Percentiles rank a stretch among this genome's conserved stretches.
These are phyloP conservation scores for Colletotrichum cordylinicola DNA, from an alignment of 2,329 filamentous ascomycete genomes.

Conservation along the genomic window DNA sequence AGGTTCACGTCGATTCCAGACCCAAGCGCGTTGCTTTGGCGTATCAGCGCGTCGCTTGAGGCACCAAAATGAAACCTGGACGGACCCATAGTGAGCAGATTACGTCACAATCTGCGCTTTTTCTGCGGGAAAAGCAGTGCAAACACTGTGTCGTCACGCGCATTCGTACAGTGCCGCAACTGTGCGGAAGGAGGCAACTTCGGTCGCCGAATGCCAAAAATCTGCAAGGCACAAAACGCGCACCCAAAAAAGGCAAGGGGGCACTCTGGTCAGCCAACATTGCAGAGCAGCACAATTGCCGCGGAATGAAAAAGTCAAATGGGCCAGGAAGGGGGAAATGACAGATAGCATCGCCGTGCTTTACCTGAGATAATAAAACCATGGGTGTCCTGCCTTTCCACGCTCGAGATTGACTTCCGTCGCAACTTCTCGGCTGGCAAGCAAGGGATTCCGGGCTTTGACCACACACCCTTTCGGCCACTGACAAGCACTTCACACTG, in stretches of 20 bases:
- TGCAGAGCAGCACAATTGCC: slow-evolving; percentile 19
- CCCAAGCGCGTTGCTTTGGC: slow-evolving; percentile 10
- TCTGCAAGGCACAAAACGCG: slow-evolving; percentile 22
- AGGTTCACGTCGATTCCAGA: slow-evolving; percentile 4
- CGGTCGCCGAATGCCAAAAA: slow-evolving; percentile 3
- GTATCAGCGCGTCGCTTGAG: slow-evolving; percentile 3
- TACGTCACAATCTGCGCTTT: slow-evolving; percentile 14
- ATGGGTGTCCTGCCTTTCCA: not conserved
- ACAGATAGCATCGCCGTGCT: not conserved
- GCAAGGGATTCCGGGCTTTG: not conserved
- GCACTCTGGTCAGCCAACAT: not conserved
- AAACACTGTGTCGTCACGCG: accelerated
- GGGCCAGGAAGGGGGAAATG: not conserved
- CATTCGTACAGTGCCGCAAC: not conserved
- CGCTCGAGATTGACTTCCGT: not conserved
- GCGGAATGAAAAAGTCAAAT: slow-evolving; percentile 5
- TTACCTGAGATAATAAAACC: not conserved
- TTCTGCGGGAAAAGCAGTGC: not conserved
- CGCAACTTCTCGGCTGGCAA: not conserved
- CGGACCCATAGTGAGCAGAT: slow-evolving; percentile 17
- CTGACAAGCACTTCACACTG: not conserved
- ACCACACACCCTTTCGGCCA: not conserved
- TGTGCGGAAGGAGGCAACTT: not conserved
- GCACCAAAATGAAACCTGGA: slow-evolving; percentile 15
- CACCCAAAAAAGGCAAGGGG: slow-evolving; percentile 15